A percentile compares a stretch with the other conserved stretches of the same genome.
Evolutionary conservation across 345 rosid genomes (phyloP).

Genomic region (Arabis hirsuta): DNA sequence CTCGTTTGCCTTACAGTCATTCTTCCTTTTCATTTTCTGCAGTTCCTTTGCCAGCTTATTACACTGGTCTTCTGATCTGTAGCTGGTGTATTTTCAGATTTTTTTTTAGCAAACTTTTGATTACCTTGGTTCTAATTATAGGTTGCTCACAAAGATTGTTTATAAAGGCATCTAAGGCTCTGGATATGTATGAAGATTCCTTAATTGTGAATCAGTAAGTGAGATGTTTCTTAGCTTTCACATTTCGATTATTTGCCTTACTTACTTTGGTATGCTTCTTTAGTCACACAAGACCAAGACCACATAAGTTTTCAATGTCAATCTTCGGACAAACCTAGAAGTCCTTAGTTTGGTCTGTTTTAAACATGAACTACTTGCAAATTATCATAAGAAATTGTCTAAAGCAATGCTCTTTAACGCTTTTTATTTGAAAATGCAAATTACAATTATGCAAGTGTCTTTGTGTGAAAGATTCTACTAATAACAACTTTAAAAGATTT

Average conservation of each 20-base stretch:
- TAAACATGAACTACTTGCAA: background rate
- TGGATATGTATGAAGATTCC: background rate
- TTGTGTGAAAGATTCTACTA: constrained; percentile 25
- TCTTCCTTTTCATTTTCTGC: background rate
- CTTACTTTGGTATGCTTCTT: constrained; percentile 9
- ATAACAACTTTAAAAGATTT: background rate
- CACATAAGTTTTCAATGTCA: background rate
- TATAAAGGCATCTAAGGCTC: background rate
- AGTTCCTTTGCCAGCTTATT: constrained; percentile 15
- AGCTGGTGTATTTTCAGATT: background rate
- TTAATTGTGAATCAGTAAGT: background rate
- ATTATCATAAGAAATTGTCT: background rate
- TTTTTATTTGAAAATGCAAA: background rate
- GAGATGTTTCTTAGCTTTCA: constrained; percentile 13
- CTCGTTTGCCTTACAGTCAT: background rate
- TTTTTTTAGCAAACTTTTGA: background rate
- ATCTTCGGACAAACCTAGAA: background rate
- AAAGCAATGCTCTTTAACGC: background rate
- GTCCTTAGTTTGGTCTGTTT: background rate
- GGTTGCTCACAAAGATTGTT: constrained; percentile 9
- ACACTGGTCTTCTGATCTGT: constrained; percentile 1
- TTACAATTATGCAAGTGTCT: constrained; percentile 5
- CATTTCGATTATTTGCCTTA: background rate
- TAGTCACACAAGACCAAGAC: background rate
- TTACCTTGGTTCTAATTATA: background rate